Evolutionary conservation across 1,284 basidiomycete genomes (phyloP).

Genomic region (Xerocomus amazonicus): DNA sequence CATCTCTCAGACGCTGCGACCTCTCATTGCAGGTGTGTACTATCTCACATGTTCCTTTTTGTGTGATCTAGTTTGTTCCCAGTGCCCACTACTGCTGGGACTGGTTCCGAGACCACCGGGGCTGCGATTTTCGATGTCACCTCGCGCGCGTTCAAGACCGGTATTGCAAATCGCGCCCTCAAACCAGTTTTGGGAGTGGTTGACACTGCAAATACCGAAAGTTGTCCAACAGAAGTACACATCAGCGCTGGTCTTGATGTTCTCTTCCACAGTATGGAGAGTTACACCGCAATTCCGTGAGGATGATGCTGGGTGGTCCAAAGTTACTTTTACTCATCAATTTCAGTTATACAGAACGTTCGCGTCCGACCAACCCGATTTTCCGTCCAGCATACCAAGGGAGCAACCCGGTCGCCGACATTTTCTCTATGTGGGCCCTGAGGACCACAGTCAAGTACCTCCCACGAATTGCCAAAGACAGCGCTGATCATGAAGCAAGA

Average conservation of each 20-base stretch:
- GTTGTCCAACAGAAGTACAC: constrained; percentile 82
- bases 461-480: constrained; percentile 82
- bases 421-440: constrained; percentile 95
- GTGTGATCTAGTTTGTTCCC: background rate
- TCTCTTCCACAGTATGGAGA: constrained; percentile 92
- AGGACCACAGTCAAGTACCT: constrained; percentile 89
- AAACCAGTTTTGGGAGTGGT: constrained; percentile 83
- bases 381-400: constrained; percentile 94
- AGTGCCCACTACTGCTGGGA: constrained; percentile 95
- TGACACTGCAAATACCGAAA: constrained; percentile 82
- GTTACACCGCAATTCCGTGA: constrained; percentile 86
- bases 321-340: constrained; percentile 3
- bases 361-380: constrained; percentile 85
- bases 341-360: constrained; percentile 81
- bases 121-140: constrained; percentile 94
- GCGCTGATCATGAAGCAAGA: constrained; percentile 79
- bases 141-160: constrained; percentile 91
- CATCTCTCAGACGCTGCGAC: constrained; percentile 71
- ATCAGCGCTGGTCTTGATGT: constrained; percentile 93
- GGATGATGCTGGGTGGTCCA: constrained; percentile 21
- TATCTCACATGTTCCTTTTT: background rate
- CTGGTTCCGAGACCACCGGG: constrained; percentile 98
- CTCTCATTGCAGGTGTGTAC: constrained; percentile 76
- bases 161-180: constrained; percentile 89
- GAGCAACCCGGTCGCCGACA: constrained; percentile 93